Percentiles rank a stretch among this genome's conserved stretches.
phyloP scores from a whole-genome alignment of 345 rosid species.

The Arabidopsis suecica region DNA sequence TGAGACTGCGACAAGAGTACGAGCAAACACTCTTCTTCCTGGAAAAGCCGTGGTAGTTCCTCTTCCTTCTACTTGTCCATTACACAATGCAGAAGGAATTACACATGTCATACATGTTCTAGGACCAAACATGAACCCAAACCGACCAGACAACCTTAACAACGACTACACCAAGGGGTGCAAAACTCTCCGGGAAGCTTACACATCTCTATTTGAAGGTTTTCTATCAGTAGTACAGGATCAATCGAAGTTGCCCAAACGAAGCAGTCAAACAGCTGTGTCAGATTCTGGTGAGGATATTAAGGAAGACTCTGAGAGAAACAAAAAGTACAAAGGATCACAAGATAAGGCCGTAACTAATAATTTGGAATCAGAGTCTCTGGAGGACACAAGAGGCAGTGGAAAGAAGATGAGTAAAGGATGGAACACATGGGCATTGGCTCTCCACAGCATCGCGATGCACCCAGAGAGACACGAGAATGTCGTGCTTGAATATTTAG shows the following conservation, averaged over 20 bases:
- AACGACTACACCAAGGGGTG: constrained; percentile 78
- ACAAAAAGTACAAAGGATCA: constrained; percentile 62
- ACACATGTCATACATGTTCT: constrained; percentile 93
- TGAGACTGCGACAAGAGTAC: constrained; percentile 68
- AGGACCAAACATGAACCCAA: constrained; percentile 97
- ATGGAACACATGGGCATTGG: constrained; percentile 84
- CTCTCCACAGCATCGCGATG: constrained; percentile 74
- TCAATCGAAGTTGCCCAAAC: constrained; percentile 47
- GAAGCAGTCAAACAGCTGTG: constrained; percentile 37
- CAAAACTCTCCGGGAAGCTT: constrained; percentile 70
- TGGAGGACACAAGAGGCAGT: constrained; percentile 33
- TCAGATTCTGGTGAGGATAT: constrained; percentile 46
- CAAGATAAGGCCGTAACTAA: constrained; percentile 40
- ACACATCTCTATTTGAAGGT: constrained; percentile 79
- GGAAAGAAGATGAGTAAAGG: constrained; percentile 48
- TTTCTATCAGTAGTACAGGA: constrained; percentile 57
- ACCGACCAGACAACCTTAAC: constrained; percentile 73
- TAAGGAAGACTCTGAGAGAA: constrained; percentile 58
- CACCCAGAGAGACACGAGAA: constrained; percentile 73
- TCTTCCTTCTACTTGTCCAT: constrained; percentile 79
- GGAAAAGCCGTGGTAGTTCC: constrained; percentile 84
- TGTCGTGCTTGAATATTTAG: constrained; percentile 62
- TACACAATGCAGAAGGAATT: constrained; percentile 71
- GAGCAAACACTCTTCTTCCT: constrained; percentile 65
- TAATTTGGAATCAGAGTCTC: constrained; percentile 34